phyloP scores from a whole-genome alignment of 306 rosid genomes.

The Glycine tomentella region DNA sequence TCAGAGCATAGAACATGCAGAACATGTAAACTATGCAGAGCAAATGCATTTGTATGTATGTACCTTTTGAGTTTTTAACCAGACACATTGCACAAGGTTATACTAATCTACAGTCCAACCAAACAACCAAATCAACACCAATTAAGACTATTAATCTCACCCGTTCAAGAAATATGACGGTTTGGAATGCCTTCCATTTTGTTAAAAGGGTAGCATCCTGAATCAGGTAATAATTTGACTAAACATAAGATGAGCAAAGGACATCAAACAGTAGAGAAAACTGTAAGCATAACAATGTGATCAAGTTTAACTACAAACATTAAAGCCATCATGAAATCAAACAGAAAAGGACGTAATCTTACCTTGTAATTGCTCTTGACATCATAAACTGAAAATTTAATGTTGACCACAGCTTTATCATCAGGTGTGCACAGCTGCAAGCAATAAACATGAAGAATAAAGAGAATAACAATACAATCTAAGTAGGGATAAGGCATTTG shows the following conservation, averaged over 20 bases:
- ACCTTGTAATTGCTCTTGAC: constrained; percentile 76
- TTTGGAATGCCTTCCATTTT: constrained; percentile 95
- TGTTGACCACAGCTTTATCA: constrained; percentile 42
- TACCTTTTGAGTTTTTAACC: constrained; percentile 16
- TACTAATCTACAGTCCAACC: constrained; percentile 14
- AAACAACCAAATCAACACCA: constrained; percentile 32
- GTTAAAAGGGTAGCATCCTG: constrained; percentile 87
- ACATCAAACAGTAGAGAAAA: not conserved
- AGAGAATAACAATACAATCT: not conserved
- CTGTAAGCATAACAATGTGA: constrained; percentile 23
- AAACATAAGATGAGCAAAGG: constrained; percentile 11
- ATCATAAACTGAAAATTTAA: constrained; percentile 60
- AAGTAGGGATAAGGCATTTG: not conserved
- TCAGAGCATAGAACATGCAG: constrained; percentile 21
- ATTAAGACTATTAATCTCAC: constrained; percentile 53
- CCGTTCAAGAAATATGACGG: constrained; percentile 83
- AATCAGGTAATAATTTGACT: constrained; percentile 43
- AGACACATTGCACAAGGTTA: constrained; percentile 29
- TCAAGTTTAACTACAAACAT: constrained; percentile 26
- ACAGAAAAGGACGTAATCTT: constrained; percentile 21
- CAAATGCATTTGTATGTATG: constrained; percentile 10
- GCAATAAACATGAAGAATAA: constrained; percentile 43
- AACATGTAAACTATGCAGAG: constrained; percentile 13
- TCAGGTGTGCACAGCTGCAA: constrained; percentile 54
- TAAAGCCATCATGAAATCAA: constrained; percentile 29